Evolutionary conservation across 1,284 basidiomycete genomes (phyloP).

Genomic region (Dichomitus squalens): DNA sequence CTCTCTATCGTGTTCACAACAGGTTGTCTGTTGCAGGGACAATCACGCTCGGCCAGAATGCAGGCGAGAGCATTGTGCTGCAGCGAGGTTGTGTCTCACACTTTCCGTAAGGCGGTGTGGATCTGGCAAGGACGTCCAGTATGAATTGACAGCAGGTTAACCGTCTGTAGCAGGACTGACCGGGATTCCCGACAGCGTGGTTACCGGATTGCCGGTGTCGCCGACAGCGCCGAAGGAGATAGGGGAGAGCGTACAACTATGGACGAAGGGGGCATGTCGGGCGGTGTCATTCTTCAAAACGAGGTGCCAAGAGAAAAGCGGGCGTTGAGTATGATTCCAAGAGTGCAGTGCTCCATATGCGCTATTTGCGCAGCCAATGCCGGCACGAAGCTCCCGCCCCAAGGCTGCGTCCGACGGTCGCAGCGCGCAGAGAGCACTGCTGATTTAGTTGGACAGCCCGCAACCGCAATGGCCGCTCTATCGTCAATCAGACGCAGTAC

Average conservation of each 20-base stretch:
- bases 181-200: slow-evolving; percentile 6
- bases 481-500: no score
- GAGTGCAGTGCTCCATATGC: background rate
- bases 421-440: no score
- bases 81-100: no score
- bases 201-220: slow-evolving; percentile 19
- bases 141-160: slow-evolving; percentile 2
- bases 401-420: background rate
- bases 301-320: background rate
- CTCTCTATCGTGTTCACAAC: no score
- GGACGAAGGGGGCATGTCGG: background rate
- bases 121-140: background rate
- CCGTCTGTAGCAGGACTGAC: background rate
- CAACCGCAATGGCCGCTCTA: no score
- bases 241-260: background rate
- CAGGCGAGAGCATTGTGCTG: no score
- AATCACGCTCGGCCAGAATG: background rate
- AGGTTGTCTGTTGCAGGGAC: background rate
- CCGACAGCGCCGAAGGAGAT: slow-evolving; percentile 15
- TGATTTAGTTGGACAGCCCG: no score
- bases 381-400: background rate
- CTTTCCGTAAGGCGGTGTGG: background rate
- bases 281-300: background rate
- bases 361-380: background rate
- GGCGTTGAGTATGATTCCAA: slow-evolving; percentile 2